A percentile compares a stretch with the other conserved stretches of the same genome.
Evolutionary conservation across 352 stramenopile genomes (phyloP).

Genomic region (Phytophthora nicotianae): DNA sequence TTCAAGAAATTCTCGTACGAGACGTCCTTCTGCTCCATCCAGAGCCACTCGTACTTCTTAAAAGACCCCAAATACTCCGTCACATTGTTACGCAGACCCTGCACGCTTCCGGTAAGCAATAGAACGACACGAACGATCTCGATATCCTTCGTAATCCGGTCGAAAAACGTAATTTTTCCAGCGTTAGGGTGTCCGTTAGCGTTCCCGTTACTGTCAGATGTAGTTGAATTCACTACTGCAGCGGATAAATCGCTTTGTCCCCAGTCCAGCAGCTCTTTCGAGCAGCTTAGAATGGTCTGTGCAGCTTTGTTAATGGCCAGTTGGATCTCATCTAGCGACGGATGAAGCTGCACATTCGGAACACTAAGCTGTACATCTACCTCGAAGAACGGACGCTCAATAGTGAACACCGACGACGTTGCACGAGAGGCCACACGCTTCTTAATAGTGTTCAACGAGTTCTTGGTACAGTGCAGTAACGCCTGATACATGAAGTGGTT

Average conservation of each 20-base stretch:
- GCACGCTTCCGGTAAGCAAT: conserved; percentile 96
- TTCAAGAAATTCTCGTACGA: conserved; percentile 95
- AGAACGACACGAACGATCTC: conserved; percentile 98
- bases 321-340: conserved; percentile 97
- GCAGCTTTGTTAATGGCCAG: conserved; percentile 97
- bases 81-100: conserved; percentile 97
- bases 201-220: conserved; percentile 13
- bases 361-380: conserved; percentile 97
- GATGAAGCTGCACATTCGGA: conserved; percentile 93
- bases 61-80: conserved; percentile 97
- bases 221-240: conserved; percentile 21
- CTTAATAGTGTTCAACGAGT: conserved; percentile 98
- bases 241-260: conserved; percentile 73
- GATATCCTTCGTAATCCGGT: conserved; percentile 98
- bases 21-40: conserved; percentile 97
- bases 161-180: conserved; percentile 94
- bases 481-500: conserved; percentile 99
- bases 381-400: conserved; percentile 98
- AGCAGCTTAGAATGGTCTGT: conserved; percentile 96
- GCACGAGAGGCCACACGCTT: conserved; percentile 95
- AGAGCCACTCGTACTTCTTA: conserved; percentile 97
- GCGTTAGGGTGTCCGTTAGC: conserved; percentile 31
- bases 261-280: conserved; percentile 97
- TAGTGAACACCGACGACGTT: conserved; percentile 88
- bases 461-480: conserved; percentile 97